Evolutionary conservation across 2,329 filamentous ascomycete genomes (phyloP).

Genomic region (Phialocephala subalpina): DNA sequence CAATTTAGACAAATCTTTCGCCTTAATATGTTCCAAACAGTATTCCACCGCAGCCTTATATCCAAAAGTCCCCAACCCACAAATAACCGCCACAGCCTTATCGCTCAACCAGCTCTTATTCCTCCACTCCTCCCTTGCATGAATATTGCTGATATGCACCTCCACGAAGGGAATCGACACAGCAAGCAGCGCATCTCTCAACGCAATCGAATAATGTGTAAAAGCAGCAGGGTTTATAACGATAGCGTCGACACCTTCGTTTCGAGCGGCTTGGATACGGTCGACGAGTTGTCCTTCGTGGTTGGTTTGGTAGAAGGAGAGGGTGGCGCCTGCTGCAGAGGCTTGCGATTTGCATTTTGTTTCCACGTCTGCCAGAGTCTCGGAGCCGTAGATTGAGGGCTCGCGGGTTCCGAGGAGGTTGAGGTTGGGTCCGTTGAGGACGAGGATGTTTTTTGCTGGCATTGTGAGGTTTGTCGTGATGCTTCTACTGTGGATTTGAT

Average conservation of each 20-base stretch:
- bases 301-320: constrained; percentile 77
- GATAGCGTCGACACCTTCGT: constrained; percentile 65
- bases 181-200: constrained; percentile 76
- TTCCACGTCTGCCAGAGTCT: constrained; percentile 70
- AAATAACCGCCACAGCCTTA: constrained; percentile 78
- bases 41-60: constrained; percentile 68
- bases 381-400: constrained; percentile 75
- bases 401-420: constrained; percentile 81
- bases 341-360: constrained; percentile 33
- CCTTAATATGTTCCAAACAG: constrained; percentile 55
- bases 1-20: constrained; percentile 44
- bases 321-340: constrained; percentile 41
- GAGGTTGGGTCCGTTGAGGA: constrained; percentile 85
- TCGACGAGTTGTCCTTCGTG: constrained; percentile 65
- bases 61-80: constrained; percentile 70
- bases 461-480: constrained; percentile 28
- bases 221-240: constrained; percentile 80
- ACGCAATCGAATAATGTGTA: constrained; percentile 79
- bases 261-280: constrained; percentile 67
- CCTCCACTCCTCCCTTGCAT: constrained; percentile 73
- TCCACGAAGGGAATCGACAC: constrained; percentile 79
- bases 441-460: constrained; percentile 62
- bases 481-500: constrained; percentile 3
- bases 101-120: constrained; percentile 77
- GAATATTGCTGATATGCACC: constrained; percentile 79